A percentile compares a stretch with the other conserved stretches of the same genome.
Conservation (phyloP, 2,329 filamentous ascomycete species). For the Monosporascus sp. region DNA sequence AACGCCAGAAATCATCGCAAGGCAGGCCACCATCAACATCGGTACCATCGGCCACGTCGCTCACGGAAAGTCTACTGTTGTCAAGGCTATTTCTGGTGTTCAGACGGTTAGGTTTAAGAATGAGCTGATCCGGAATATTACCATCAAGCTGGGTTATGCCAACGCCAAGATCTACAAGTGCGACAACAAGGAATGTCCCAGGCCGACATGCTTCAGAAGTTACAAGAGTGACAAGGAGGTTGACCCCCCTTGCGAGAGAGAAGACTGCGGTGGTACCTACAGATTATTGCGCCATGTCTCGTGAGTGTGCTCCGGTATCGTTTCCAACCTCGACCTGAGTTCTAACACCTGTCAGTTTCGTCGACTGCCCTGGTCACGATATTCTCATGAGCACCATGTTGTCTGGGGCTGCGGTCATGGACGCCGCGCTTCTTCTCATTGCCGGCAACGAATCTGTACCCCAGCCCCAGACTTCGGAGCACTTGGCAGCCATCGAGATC, state of each 20-base stretch:
- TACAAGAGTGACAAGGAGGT: constrained; percentile 99
- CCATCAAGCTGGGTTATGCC: constrained; percentile 98
- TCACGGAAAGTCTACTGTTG: constrained; percentile 97
- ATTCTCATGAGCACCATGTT: constrained; percentile 99
- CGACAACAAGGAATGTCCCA: constrained; percentile 83
- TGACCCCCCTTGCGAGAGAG: constrained; percentile 89
- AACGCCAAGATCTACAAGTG: constrained; percentile 99
- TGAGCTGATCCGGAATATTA: constrained; percentile 97
- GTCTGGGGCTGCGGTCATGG: constrained; percentile 98
- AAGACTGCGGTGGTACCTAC: constrained; percentile 85
- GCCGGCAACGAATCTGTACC: constrained; percentile 98
- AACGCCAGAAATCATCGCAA: constrained; percentile 92
- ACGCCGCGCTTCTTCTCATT: constrained; percentile 91
- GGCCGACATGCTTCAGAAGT: constrained; percentile 91
- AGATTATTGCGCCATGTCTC: constrained; percentile 86
- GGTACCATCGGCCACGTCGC: constrained; percentile 98
- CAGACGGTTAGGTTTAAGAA: constrained; percentile 99
- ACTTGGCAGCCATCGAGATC: constrained; percentile 98
- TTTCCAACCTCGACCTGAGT: background rate
- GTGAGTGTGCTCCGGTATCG: constrained; percentile 46
- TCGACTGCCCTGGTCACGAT: constrained; percentile 98
- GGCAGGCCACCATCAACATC: constrained; percentile 98
- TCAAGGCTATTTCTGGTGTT: constrained; percentile 98
- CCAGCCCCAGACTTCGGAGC: constrained; percentile 96
- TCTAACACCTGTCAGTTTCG: constrained; percentile 57